Evolutionary conservation across 2,329 filamentous ascomycete species (phyloP).

Genomic region (Albophoma yamanashiensis): DNA sequence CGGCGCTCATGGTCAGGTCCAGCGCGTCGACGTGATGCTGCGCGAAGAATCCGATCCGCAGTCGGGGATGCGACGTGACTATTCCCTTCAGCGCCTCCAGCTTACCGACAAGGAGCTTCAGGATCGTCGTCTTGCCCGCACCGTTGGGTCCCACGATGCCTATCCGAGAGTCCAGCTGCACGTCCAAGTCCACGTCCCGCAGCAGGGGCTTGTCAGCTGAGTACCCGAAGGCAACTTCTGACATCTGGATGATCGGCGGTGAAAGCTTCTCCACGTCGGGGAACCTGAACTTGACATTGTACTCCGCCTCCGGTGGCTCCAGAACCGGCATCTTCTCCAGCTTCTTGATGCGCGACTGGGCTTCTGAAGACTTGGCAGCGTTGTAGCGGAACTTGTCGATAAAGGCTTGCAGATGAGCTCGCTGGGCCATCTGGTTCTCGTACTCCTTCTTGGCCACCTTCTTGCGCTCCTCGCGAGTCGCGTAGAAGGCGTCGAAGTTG

Average conservation of each 20-base stretch:
- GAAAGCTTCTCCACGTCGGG: slow-evolving; percentile 96
- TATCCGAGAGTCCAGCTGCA: slow-evolving; percentile 95
- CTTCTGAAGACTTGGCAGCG: slow-evolving; percentile 95
- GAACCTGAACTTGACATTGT: slow-evolving; percentile 94
- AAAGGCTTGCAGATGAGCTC: slow-evolving; percentile 90
- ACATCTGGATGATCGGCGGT: slow-evolving; percentile 97
- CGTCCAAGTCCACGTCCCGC: slow-evolving; percentile 82
- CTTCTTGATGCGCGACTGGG: slow-evolving; percentile 98
- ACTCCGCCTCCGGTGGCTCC: slow-evolving; percentile 83
- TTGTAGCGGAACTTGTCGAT: slow-evolving; percentile 99
- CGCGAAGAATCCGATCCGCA: slow-evolving; percentile 92
- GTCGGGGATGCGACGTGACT: slow-evolving; percentile 78
- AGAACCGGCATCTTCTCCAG: slow-evolving; percentile 93
- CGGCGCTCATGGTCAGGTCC: slow-evolving; percentile 78
- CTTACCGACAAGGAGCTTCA: slow-evolving; percentile 91
- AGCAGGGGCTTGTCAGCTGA: slow-evolving; percentile 68
- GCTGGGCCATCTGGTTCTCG: slow-evolving; percentile 92
- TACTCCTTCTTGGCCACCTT: slow-evolving; percentile 97
- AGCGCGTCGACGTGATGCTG: slow-evolving; percentile 97
- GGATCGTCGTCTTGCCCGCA: slow-evolving; percentile 95
- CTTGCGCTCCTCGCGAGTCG: slow-evolving; percentile 90
- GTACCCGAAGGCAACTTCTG: slow-evolving; percentile 85
- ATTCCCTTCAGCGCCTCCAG: slow-evolving; percentile 66
- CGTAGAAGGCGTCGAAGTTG: slow-evolving; percentile 96
- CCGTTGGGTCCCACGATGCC: slow-evolving; percentile 99